Conservation (phyloP, 1,284 basidiomycete species). For the Sparassis latifolia region DNA sequence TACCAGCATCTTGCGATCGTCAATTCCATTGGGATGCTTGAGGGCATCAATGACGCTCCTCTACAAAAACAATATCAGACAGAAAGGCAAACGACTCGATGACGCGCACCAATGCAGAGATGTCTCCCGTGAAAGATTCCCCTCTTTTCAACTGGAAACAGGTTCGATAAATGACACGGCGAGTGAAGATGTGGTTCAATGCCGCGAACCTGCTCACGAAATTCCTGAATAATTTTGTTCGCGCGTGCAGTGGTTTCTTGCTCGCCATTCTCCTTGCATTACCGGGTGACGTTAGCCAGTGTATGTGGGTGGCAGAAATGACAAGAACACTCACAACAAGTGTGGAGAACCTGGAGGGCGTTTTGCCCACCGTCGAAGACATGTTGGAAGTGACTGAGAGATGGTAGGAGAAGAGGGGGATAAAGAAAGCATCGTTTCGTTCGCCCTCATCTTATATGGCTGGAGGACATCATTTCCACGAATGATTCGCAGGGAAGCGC, state of each 20-base stretch:
- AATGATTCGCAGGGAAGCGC: too few relatives aligned
- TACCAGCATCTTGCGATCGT: slow-evolving; percentile 62
- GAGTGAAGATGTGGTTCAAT: background rate
- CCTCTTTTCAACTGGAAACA: slow-evolving; percentile 39
- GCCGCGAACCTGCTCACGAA: slow-evolving; percentile 37
- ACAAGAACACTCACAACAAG: too few relatives aligned
- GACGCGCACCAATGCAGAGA: slow-evolving; percentile 35
- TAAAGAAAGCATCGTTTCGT: too few relatives aligned
- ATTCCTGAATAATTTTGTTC: slow-evolving; percentile 34
- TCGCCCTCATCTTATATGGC: too few relatives aligned
- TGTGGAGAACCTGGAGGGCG: too few relatives aligned
- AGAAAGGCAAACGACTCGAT: slow-evolving; percentile 2
- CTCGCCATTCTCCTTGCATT: background rate
- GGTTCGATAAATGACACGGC: background rate
- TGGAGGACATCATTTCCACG: too few relatives aligned
- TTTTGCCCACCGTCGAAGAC: too few relatives aligned
- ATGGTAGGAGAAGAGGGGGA: too few relatives aligned
- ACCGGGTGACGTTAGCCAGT: too few relatives aligned
- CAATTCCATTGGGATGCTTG: slow-evolving; percentile 50
- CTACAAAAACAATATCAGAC: slow-evolving; percentile 5
- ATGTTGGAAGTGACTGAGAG: too few relatives aligned
- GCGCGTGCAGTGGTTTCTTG: slow-evolving; percentile 2
- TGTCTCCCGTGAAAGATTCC: slow-evolving; percentile 28
- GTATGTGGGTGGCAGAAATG: too few relatives aligned
- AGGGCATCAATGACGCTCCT: slow-evolving; percentile 42